Percentiles rank a stretch among this genome's conserved stretches.
Evolutionary conservation across 768 basidiomycete genomes (phyloP).

Genomic region (Cyathus striatus): DNA sequence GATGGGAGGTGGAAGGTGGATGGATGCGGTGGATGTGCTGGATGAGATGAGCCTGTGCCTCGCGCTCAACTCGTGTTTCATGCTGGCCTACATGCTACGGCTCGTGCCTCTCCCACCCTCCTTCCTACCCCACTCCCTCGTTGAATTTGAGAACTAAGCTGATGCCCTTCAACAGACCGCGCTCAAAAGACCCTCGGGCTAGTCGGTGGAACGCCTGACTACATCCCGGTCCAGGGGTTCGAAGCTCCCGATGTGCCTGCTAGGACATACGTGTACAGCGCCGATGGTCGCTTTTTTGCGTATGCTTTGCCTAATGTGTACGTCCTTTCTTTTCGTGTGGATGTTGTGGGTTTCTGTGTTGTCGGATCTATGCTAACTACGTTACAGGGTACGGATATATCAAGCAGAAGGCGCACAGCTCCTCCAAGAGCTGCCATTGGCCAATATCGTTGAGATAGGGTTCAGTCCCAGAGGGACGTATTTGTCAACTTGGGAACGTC

Average conservation of each 20-base stretch:
- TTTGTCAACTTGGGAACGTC: slow-evolving; percentile 94
- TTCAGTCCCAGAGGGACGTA: slow-evolving; percentile 95
- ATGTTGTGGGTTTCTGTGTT: slow-evolving; percentile 4
- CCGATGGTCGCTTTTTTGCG: slow-evolving; percentile 83
- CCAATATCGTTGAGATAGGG: slow-evolving; percentile 76
- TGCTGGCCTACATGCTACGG: too few species aligned
- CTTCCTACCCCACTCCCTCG: background rate
- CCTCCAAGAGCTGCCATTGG: slow-evolving; percentile 67
- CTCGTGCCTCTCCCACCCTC: background rate
- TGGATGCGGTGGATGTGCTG: background rate
- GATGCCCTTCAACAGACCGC: slow-evolving; percentile 53
- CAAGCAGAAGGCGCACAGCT: slow-evolving; percentile 71
- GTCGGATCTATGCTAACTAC: slow-evolving; percentile 4
- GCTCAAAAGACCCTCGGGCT: slow-evolving; percentile 92
- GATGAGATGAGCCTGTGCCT: background rate
- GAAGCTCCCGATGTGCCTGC: slow-evolving; percentile 64
- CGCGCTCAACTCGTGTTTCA: too few species aligned
- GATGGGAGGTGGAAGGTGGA: background rate
- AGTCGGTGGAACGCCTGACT: slow-evolving; percentile 77
- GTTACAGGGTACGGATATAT: slow-evolving; percentile 65
- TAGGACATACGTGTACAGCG: slow-evolving; percentile 76
- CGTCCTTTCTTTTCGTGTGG: slow-evolving; percentile 25
- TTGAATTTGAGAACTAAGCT: background rate
- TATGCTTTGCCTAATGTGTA: slow-evolving; percentile 75
- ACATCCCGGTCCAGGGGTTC: slow-evolving; percentile 59